Evolutionary conservation across 164 flowering plant species (phyloP).

Genomic region (Chloranthus sessilifolius): DNA sequence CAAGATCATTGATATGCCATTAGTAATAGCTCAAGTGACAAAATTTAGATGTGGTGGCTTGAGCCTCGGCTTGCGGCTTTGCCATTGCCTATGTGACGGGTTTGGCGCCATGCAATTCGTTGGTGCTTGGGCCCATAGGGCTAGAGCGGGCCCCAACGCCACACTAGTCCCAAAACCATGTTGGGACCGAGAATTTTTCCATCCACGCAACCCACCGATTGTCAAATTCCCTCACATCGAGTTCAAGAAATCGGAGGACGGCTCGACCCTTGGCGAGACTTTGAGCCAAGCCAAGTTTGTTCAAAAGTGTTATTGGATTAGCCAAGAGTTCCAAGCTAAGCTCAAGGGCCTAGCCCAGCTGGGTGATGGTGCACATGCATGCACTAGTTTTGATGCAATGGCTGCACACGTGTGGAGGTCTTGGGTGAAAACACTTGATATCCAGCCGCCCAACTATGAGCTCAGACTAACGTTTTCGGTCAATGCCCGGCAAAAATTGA

Average conservation of each 20-base stretch:
- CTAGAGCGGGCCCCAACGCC: constrained; percentile 35
- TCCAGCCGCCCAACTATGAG: constrained; percentile 46
- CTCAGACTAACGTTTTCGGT: constrained; percentile 71
- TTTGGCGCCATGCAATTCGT: constrained; percentile 89
- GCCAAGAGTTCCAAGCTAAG: constrained; percentile 37
- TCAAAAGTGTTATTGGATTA: constrained; percentile 58
- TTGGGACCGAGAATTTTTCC: constrained; percentile 66
- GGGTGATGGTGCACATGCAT: constrained; percentile 12
- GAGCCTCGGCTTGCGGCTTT: constrained; percentile 73
- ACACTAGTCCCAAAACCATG: constrained; percentile 44
- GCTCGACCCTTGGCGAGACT: constrained; percentile 42
- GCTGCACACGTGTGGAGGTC: constrained; percentile 91
- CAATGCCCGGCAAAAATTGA: constrained; percentile 53
- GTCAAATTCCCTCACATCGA: constrained; percentile 56
- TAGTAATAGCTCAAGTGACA: constrained; percentile 79
- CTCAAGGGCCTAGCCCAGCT: constrained; percentile 41
- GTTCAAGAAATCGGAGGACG: constrained; percentile 53
- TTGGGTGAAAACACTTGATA: constrained; percentile 74
- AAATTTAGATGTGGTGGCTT: constrained; percentile 73
- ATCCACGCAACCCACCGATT: constrained; percentile 58
- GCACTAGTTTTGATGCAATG: constrained; percentile 69
- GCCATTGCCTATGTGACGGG: constrained; percentile 93
- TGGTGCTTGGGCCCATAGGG: constrained; percentile 68
- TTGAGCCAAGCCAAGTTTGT: constrained; percentile 46
- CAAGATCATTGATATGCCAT: constrained; percentile 70